Conservation (phyloP, 805 yeast genomes). For the Metschnikowia continentalis region DNA sequence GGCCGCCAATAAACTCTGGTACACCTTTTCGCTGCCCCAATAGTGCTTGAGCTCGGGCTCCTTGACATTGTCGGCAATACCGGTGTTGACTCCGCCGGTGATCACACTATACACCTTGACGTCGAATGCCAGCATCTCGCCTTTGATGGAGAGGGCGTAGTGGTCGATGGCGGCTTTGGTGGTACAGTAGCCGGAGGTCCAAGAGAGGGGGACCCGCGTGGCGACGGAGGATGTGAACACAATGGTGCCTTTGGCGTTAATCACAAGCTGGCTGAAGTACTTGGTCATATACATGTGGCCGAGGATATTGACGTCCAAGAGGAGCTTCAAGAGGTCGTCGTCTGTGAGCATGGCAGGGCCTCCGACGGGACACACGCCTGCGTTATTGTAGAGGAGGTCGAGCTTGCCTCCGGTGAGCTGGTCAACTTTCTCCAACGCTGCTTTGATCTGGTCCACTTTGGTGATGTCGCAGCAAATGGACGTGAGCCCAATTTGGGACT, state of each 20-base stretch:
- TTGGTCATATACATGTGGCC: slow-evolving; percentile 37
- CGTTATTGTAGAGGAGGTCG: slow-evolving; percentile 40
- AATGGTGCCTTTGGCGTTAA: slow-evolving; percentile 31
- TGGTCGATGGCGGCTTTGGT: slow-evolving; percentile 39
- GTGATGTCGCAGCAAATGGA: slow-evolving; percentile 36
- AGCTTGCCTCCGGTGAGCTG: slow-evolving; percentile 28
- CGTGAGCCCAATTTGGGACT: slow-evolving; percentile 22
- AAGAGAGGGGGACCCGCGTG: slow-evolving; percentile 29
- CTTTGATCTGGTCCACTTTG: slow-evolving; percentile 10
- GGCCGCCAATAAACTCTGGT: slow-evolving; percentile 8
- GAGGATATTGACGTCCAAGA: slow-evolving; percentile 34
- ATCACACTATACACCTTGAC: slow-evolving; percentile 36
- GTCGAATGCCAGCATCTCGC: slow-evolving; percentile 36
- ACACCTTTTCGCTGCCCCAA: slow-evolving; percentile 9
- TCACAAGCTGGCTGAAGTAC: slow-evolving; percentile 26
- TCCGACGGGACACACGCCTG: slow-evolving; percentile 29
- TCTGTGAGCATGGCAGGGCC: slow-evolving; percentile 32
- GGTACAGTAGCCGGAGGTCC: slow-evolving; percentile 30
- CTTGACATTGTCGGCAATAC: slow-evolving; percentile 20
- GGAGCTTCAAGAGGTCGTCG: slow-evolving; percentile 18
- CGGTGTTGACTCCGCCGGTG: slow-evolving; percentile 40
- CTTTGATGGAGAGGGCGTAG: slow-evolving; percentile 29
- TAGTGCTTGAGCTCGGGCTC: slow-evolving; percentile 3
- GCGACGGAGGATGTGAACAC: slow-evolving; percentile 38
- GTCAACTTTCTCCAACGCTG: slow-evolving; percentile 19